Conservation (phyloP, 805 yeast genomes). For the Lipomyces sp. region DNA sequence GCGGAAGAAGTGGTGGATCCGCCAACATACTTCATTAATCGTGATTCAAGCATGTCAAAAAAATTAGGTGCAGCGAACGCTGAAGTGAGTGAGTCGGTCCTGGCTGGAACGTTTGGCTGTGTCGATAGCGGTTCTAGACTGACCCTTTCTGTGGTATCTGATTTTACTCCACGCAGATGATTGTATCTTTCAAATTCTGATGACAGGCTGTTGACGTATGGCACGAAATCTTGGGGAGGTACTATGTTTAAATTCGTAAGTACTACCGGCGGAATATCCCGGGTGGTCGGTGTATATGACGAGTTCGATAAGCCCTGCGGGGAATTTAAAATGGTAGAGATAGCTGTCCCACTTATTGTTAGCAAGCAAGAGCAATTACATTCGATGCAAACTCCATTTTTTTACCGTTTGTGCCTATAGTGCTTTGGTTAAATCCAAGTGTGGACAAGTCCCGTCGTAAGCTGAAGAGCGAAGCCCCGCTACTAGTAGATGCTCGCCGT, state of each 20-base stretch:
- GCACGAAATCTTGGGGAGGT: constrained; percentile 50
- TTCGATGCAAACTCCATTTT: not conserved
- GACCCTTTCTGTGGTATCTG: constrained; percentile 2
- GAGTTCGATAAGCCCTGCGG: constrained; percentile 16
- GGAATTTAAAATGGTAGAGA: constrained; percentile 33
- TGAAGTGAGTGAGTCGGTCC: constrained; percentile 25
- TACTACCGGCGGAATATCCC: constrained; percentile 83
- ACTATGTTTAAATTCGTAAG: constrained; percentile 59
- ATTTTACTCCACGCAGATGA: constrained; percentile 11
- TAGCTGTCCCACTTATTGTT: constrained; percentile 17
- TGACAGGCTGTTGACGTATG: constrained; percentile 53
- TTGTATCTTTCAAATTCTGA: constrained; percentile 50
- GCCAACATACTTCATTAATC: constrained; percentile 11
- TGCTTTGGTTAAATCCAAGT: constrained; percentile 31
- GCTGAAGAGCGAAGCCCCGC: constrained; percentile 18
- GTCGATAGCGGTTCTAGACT: not conserved
- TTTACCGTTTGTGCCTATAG: constrained; percentile 42
- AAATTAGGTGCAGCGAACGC: constrained; percentile 15
- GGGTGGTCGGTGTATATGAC: constrained; percentile 62
- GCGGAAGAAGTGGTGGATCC: not conserved
- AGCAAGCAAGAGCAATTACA: not conserved
- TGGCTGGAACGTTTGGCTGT: constrained; percentile 11
- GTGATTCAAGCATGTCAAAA: constrained; percentile 21
- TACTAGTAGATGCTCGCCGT: constrained; percentile 18
- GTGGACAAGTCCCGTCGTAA: constrained; percentile 30